Percentiles rank a stretch among this genome's conserved stretches.
Conservation (phyloP, 306 rosid genomes). For the Prunus mongolica region DNA sequence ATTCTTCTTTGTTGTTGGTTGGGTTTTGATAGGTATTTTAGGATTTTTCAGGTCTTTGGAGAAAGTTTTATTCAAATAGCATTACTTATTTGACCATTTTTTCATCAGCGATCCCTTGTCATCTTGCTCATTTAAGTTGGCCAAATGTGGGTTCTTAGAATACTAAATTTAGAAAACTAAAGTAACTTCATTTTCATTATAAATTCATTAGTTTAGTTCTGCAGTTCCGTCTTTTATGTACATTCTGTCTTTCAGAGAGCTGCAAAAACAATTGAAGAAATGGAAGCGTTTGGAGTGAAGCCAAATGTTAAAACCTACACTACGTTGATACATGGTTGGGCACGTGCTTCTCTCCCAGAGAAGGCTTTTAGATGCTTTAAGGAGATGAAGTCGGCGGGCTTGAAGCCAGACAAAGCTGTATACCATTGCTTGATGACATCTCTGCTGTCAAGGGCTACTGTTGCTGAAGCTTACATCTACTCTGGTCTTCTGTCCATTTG, state of each 20-base stretch:
- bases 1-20: background rate
- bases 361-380: slow-evolving; percentile 78
- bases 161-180: background rate
- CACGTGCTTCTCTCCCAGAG: slow-evolving; percentile 92
- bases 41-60: background rate
- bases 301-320: slow-evolving; percentile 92
- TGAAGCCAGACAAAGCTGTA: slow-evolving; percentile 88
- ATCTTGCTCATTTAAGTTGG: background rate
- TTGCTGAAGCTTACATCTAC: slow-evolving; percentile 67
- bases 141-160: background rate
- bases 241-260: slow-evolving; percentile 55
- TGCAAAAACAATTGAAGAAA: slow-evolving; percentile 57
- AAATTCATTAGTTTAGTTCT: slow-evolving; percentile 6
- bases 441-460: slow-evolving; percentile 81
- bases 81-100: background rate
- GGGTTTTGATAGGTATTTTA: background rate
- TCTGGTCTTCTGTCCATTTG: slow-evolving; percentile 62
- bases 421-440: slow-evolving; percentile 97
- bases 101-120: background rate
- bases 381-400: slow-evolving; percentile 78
- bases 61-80: background rate
- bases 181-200: background rate
- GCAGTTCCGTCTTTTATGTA: background rate
- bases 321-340: slow-evolving; percentile 88
- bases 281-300: slow-evolving; percentile 71